Evolutionary conservation across 2,329 filamentous ascomycete genomes (phyloP), one percentile per base, ranked within the genome.

Genomic region (Aspergillus sp.): DNA sequence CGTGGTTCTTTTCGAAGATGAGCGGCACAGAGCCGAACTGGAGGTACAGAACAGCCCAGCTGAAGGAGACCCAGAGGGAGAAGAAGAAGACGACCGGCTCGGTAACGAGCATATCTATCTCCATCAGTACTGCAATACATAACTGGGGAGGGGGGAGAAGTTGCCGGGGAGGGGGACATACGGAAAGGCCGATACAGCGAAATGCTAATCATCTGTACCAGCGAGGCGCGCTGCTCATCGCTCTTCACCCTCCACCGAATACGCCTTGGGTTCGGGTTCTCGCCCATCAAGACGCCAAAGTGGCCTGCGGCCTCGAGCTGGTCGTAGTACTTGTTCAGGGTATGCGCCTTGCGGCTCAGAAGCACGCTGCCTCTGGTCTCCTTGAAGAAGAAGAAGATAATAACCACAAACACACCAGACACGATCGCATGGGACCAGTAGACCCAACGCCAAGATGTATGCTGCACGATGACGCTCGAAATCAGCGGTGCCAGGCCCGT

Each of bases 41-140:
- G 17, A 96, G 79, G 72, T 96, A 97, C 0, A 97, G 83, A 0
- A 96, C 84, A 0, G 89, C 91, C 93, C 93, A 97, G 19, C 88
- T 88, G 72, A 97, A 97, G 0, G 90, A 83, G 1, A 92, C 88
- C 93, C 93, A 97, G 0, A 96, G 80, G 0, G 89, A 91, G 77
- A 97, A 97, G 78, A 86, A 84, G 11, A 81, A 80, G 2, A 88
- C 82, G 39, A 89, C 87, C 2, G 86, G 86, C 64, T 89, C 87
- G 1, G 81, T 80, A 41, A 86, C 66, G 7, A 89, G 76, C 78
- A 90, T 71, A 51, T 79, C 77, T 77, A 27, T 7, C 15, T 25
- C 11, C 12, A 25, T 56, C 51, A 62, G 56, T 19, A 41, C 23
- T 43, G 14, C 39, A n/a, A 12, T 19, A 11, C 43, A 31, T 40